These are phyloP conservation scores for Backusella tarrabulga DNA, from an alignment of 192 early-diverging fungal species.

Conservation along the genomic window DNA sequence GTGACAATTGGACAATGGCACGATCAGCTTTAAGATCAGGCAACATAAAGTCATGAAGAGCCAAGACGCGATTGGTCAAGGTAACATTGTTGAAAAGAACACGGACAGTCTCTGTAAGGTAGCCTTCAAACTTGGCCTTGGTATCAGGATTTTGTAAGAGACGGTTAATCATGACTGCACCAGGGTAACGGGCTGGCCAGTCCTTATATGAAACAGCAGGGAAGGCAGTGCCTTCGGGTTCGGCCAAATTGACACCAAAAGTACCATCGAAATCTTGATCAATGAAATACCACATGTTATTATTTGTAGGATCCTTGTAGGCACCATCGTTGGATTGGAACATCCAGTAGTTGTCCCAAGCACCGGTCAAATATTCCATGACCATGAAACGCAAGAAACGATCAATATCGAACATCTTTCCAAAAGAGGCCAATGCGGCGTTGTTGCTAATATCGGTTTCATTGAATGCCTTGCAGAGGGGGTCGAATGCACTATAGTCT, in stretches of 20 bases:
- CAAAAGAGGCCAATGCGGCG: conserved; percentile 24
- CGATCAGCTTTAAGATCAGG: conserved; percentile 49
- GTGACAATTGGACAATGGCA: conserved; percentile 41
- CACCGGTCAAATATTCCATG: conserved; percentile 44
- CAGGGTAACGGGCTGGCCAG: conserved; percentile 35
- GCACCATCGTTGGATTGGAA: conserved; percentile 45
- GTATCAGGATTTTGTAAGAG: conserved; percentile 39
- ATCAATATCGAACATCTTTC: conserved; percentile 37
- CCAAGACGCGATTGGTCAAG: conserved; percentile 43
- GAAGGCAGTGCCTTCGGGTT: conserved; percentile 15
- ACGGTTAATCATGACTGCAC: conserved; percentile 44
- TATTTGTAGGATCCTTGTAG: conserved; percentile 39
- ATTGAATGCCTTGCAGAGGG: conserved; percentile 31
- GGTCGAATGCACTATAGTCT: conserved; percentile 22
- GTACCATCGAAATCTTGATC: conserved; percentile 52
- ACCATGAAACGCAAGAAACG: conserved; percentile 47
- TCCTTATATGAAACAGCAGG: conserved; percentile 35
- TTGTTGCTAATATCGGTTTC: conserved; percentile 31
- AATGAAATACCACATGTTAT: conserved; percentile 43
- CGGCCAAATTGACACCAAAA: conserved; percentile 45
- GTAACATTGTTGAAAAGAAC: conserved; percentile 52
- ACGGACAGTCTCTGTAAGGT: conserved; percentile 43
- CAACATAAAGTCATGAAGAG: conserved; percentile 40
- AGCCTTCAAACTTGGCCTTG: conserved; percentile 38
- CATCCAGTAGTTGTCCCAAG: conserved; percentile 53